Evolutionary conservation across 2,329 filamentous ascomycete species (phyloP), one percentile per base, ranked within the genome.

Genomic region (Conoideocrella luteorostrata): DNA sequence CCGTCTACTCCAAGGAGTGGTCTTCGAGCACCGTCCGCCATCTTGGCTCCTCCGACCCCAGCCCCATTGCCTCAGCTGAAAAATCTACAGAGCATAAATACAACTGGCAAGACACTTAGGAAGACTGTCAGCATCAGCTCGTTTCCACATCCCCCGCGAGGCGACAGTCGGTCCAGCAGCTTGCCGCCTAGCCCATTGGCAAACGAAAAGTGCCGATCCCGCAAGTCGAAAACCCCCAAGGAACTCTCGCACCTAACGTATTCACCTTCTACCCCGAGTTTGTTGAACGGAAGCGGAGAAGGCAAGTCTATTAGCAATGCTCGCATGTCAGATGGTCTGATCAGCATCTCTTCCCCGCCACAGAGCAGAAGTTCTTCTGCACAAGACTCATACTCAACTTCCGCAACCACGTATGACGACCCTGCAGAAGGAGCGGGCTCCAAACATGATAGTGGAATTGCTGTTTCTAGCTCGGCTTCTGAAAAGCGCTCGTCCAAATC

Each of bases 121-220:
- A 94, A 94, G 66, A 86, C 86, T 1, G 84, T 95, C 57, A 96
- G 90, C 72, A 95, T 96, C 58, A 91, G 90, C 59, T 84, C 88
- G 1, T 96, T 97, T 58, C 91, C 91, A 23, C 86, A 95, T 51
- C 91, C 91, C 12, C 91, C 91, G 12, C 82, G 82, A 52, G 78
- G 81, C 38, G 74, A 76, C 43, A 73, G 67, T 43, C 74, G 77
- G 51, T 67, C 71, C 38, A 69, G 69, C 54, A 88, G 75, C 65
- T 69, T 80, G 45, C 86, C 78, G 41, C 78, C 74, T 43, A 78
- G 78, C 64, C 80, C 75, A 49, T 64, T 82, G 36, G 73, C 75
- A 15, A 69, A 65, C 47, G 78, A 77, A 32, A 69, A 68, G 7
- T 67, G 71, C 43, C 61, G 65, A 50, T 52, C 64, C 50, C 75